Evolutionary conservation across 2,329 filamentous ascomycete species (phyloP).

Genomic region (Stromatinia cepivora): DNA sequence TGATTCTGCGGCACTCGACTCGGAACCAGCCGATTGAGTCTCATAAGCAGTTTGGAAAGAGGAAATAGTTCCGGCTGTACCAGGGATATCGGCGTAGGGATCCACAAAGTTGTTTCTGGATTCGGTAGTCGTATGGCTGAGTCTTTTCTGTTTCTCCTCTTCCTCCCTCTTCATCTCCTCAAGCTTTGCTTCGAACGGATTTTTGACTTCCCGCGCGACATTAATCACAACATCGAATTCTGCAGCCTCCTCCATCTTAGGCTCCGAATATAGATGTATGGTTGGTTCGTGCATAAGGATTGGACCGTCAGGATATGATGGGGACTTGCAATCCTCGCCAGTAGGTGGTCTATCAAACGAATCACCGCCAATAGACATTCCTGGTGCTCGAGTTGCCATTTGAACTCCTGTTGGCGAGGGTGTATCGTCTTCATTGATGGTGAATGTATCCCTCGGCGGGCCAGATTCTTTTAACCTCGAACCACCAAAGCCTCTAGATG

Average conservation of each 20-base stretch:
- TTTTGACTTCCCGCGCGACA: conserved; percentile 77
- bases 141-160: conserved; percentile 35
- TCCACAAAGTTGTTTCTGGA: conserved; percentile 29
- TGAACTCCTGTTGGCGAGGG: conserved; percentile 58
- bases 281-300: conserved; percentile 78
- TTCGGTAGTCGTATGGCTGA: conserved; percentile 37
- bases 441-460: conserved; percentile 35
- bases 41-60: conserved; percentile 64
- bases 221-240: conserved; percentile 83
- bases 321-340: conserved; percentile 77
- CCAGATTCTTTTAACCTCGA: conserved; percentile 39
- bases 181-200: conserved; percentile 66
- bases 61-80: conserved; percentile 58
- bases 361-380: conserved; percentile 57
- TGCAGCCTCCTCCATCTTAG: conserved; percentile 73
- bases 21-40: conserved; percentile 45
- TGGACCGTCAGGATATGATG: conserved; percentile 78
- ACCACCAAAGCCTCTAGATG: conserved; percentile 29
- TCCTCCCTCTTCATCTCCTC: conserved; percentile 40
- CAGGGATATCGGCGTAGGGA: conserved; percentile 36
- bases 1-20: conserved; percentile 34
- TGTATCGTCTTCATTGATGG: conserved; percentile 40
- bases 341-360: conserved; percentile 68
- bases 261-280: conserved; percentile 78
- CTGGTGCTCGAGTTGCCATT: conserved; percentile 54